Evolutionary conservation across 768 basidiomycete species (phyloP), one percentile per base, ranked within the genome.

Genomic region (Imleria badia): DNA sequence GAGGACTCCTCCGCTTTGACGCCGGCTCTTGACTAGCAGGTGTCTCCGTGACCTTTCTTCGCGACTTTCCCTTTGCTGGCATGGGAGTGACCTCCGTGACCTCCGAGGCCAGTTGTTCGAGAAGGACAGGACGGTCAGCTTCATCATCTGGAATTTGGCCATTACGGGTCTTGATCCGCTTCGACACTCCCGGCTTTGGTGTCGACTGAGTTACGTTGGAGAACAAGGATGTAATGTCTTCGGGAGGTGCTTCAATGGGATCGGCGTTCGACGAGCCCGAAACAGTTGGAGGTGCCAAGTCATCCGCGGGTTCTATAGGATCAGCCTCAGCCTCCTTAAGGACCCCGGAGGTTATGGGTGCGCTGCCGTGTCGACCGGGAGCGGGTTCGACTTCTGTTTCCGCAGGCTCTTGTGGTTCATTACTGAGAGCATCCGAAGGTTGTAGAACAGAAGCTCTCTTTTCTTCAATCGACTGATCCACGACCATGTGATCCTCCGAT

Each of bases 241-340:
- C 57, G 14, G 51, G 17, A 20, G 42, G 15, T 31, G 36, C 44
- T 53, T 75, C 74, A 36, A 74, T 73, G 17, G 71, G 66, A 33
- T 72, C 76, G 14, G 38, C 45, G 3, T 64, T 59, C 34, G 39
- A 52, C 29, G 47, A 43, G 41, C 23, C 45, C 15, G 50, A 51
- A 38, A 51, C 39, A 35, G 30, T 38, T 14, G 62, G 47, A 45
- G 59, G 55, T n/a, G 60, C 65, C 54, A 73, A 61, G 51, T 69
- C 72, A 14, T 78, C 78, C 1, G 73, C 70, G 29, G 72, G 69
- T 55, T 80, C 76, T 48, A 81, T 81, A 9, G 79, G 77, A 56
- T 82, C 80, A 13, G 15, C 53, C 5, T 50, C 57, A 19, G 36
- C 42, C 7, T 45, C 55, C 17, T 33, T 9, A 7, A 30, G 45